Base-by-base conservation (phyloP, 192 early-diverging fungal species). In the Geranomyces variabilis region DNA sequence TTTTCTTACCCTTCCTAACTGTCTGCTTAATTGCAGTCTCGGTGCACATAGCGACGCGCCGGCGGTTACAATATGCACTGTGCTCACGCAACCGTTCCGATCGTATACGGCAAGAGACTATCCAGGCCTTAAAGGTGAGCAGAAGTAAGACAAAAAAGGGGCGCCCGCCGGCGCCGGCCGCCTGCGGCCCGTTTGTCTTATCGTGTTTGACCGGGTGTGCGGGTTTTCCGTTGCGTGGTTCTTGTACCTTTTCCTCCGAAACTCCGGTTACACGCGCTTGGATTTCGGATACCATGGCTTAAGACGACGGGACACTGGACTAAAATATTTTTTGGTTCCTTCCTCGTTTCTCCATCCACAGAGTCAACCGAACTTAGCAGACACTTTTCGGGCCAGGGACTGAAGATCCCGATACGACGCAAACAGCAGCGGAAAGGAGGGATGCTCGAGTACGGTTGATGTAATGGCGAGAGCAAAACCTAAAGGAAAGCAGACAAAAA, bases 361-460 rank as follows among this genome's bases (percentile, higher is more conserved):
- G 76, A 72, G 68, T 77, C 76, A 4, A 68, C 72, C 49, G 71
- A 74, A 46, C 67, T 78, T 0, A 59, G 48, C 19, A 74, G 57
- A 45, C 72, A 71, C 17, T 67, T 78, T 63, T 71, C 77, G 19
- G 61, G 64, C n/a, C 77, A 78, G 51, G 77, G 77, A 3, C 44
- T 78, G 21, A 64, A 67, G 47, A 58, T 78, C 21, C 67, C 71
- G 2, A 64, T 78, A 19, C 58, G 77, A n/a, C 55, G 69, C 22
- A 60, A 33, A 26, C 15, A 60, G 22, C 58, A 60, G 31, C 58
- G 58, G 22, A 60, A 60, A 33, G 17, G 58, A 4, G 15, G 58
- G 28, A 33, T 26, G 19, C 51, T 9, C 6, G 51, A 53, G 7
- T 26, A 53, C 24, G 51, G 51, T 6, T 53, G 51, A 53, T 15